phyloP scores from a whole-genome alignment of 495 filamentous ascomycete genomes.

The Xylaria cubensis region DNA sequence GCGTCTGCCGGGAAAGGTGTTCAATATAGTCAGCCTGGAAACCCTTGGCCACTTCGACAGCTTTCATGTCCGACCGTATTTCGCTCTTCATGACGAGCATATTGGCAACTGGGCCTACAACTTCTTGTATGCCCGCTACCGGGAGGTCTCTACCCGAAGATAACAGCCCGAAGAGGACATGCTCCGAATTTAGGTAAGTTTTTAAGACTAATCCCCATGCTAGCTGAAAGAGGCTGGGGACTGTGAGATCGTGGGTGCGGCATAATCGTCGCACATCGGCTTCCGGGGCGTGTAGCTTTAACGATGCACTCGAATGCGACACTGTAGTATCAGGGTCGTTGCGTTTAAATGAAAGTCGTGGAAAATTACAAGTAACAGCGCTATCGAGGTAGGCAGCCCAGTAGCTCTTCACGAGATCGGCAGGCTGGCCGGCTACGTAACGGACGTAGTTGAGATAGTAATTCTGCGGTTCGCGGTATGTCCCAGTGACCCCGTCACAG shows the following conservation, averaged over 20 bases:
- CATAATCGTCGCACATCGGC: conserved; percentile 6
- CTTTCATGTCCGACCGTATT: conserved; percentile 34
- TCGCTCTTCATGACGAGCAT: conserved; percentile 63
- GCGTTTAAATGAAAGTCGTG: conserved; percentile 29
- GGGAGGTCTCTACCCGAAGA: conserved; percentile 56
- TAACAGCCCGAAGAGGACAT: conserved; percentile 62
- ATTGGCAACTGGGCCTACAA: conserved; percentile 62
- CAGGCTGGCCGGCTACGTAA: conserved; percentile 3
- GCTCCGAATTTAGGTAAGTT: conserved; percentile 41
- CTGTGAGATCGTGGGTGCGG: conserved; percentile 32
- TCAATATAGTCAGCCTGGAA: conserved; percentile 56
- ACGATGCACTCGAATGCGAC: conserved; percentile 2
- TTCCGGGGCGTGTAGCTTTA: conserved; percentile 4
- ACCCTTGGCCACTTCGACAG: conserved; percentile 42
- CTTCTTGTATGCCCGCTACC: conserved; percentile 50
- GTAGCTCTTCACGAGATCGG: conserved; percentile 42
- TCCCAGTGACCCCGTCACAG: conserved; percentile 1
- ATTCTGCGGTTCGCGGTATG: background rate
- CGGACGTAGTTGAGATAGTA: conserved; percentile 11
- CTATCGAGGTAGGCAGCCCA: conserved; percentile 60
- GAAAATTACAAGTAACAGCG: conserved; percentile 61
- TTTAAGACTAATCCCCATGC: conserved; percentile 50
- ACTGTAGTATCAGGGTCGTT: background rate
- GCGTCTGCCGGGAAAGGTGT: conserved; percentile 59
- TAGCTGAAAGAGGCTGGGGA: conserved; percentile 46